Base-by-base conservation (phyloP, 75 land plant genomes). In the Pseudotsuga menziesii region DNA sequence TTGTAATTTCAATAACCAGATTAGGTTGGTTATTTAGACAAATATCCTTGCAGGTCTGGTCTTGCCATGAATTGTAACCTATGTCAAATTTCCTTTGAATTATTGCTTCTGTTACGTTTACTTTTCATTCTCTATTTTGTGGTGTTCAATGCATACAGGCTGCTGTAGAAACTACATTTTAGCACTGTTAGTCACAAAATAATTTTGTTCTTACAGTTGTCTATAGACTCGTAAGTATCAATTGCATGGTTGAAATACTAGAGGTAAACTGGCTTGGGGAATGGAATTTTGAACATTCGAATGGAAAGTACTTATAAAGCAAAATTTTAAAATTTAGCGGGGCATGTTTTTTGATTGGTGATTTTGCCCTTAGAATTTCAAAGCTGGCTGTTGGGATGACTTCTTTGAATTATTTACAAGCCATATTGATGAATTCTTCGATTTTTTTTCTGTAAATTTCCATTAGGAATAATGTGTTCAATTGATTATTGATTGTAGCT, bases 401-500 rank as follows among this genome's bases (percentile, higher is more conserved):
- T 64, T 64, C 19, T 64, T 20, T 32, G 17, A 64, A 64, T 64
- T 64, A 20, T 64, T 64, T 64, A 9, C 14, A 36, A 64, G 35
- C 39, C 41, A 64, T 32, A 6, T 58, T 20, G 60, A 19, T 19
- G n/a, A n/a, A n/a, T n/a, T n/a, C n/a, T n/a, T n/a, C n/a, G n/a
- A n/a, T 56, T 56, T n/a, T 58, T 58, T 58, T 58, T 19, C 60
- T 19, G 22, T n/a, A 58, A 4, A 58, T 19, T 58, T 58, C 22
- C 60, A n/a, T 13, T 3, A 11, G 72, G 54, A 41, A 52, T 69
- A 69, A 69, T 4, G 41, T n/a, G 19, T 41, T 69, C 25, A n/a
- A 16, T 8, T 3, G n/a, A 44, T 69, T n/a, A 69, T 69, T 69
- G 39, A 39, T 20, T 69, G 72, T 69, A 69, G 72, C 35, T 69